Evolutionary conservation across 208 protist species (phyloP).

Genomic region (Borovskyia barvae): DNA sequence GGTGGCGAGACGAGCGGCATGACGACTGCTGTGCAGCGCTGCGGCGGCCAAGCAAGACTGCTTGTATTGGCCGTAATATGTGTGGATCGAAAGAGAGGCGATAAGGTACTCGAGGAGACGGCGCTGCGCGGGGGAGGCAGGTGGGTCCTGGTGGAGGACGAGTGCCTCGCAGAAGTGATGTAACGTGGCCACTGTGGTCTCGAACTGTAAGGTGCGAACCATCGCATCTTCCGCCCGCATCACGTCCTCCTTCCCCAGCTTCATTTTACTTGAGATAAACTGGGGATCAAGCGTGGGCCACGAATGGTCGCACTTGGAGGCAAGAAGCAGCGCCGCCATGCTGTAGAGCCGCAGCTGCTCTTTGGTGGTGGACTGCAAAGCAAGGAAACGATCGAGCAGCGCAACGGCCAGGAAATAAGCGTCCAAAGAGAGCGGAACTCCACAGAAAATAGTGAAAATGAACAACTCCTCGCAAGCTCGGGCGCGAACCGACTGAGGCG

Average conservation of each 20-base stretch:
- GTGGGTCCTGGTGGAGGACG: conserved; percentile 64
- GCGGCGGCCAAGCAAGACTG: conserved; percentile 59
- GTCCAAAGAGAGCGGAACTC: conserved; percentile 45
- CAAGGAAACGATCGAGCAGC: conserved; percentile 84
- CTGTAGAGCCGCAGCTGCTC: conserved; percentile 52
- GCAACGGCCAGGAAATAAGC: conserved; percentile 79
- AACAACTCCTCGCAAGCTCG: conserved; percentile 46
- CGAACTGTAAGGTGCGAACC: conserved; percentile 40
- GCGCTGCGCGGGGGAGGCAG: conserved; percentile 41
- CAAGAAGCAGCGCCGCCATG: conserved; percentile 93
- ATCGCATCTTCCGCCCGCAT: conserved; percentile 49
- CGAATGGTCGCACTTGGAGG: conserved; percentile 98
- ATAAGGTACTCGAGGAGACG: conserved; percentile 57
- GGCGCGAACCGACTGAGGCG: conserved; percentile 23
- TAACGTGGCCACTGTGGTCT: conserved; percentile 42
- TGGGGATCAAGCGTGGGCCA: conserved; percentile 90
- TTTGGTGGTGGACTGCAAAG: conserved; percentile 41
- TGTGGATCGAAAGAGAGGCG: conserved; percentile 51
- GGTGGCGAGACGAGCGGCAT: conserved; percentile 30
- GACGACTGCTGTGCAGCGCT: conserved; percentile 62
- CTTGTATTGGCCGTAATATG: conserved; percentile 49
- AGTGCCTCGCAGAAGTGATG: conserved; percentile 49
- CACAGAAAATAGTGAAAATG: conserved; percentile 27
- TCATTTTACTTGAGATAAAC: conserved; percentile 78
- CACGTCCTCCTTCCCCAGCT: conserved; percentile 76